phyloP scores from a whole-genome alignment of 140 eudicot genomes.

The Artemisia princeps region DNA sequence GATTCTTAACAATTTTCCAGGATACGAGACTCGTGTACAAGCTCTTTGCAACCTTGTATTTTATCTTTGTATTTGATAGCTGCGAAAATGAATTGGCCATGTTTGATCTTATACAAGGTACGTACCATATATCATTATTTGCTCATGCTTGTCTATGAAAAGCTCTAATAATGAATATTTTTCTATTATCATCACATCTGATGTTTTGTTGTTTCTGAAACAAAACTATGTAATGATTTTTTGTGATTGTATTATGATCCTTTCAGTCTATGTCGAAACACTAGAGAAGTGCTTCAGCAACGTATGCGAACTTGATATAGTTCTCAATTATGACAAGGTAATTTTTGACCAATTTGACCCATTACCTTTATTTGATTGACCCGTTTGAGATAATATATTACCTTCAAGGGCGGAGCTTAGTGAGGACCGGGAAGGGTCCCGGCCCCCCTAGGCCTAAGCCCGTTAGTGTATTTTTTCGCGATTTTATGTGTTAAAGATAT shows the following conservation, averaged over 20 bases:
- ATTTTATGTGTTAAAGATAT: too few relatives aligned
- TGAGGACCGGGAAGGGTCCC: too few relatives aligned
- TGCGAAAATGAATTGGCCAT: slow-evolving; percentile 80
- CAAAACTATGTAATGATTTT: background rate
- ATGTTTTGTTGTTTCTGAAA: background rate
- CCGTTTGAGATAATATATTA: too few relatives aligned
- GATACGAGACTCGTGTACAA: slow-evolving; percentile 60
- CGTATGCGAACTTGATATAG: slow-evolving; percentile 74
- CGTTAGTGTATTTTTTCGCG: too few relatives aligned
- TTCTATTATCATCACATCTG: background rate
- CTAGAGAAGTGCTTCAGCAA: slow-evolving; percentile 66
- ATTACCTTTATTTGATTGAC: too few relatives aligned
- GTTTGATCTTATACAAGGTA: slow-evolving; percentile 86
- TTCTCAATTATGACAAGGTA: slow-evolving; percentile 68
- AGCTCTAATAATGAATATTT: too few relatives aligned
- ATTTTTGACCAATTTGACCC: background rate
- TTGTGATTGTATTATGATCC: background rate
- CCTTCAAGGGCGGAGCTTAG: too few relatives aligned
- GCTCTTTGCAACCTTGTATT: slow-evolving; percentile 61
- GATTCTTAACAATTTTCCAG: slow-evolving; percentile 27
- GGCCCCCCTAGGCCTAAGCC: too few relatives aligned
- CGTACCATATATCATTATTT: slow-evolving; percentile 4
- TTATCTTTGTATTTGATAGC: slow-evolving; percentile 58
- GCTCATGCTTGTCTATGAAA: background rate
- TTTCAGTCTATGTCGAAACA: slow-evolving; percentile 66